Conservation (phyloP, 2,329 filamentous ascomycete genomes). For the Calonectria multiphialidica region DNA sequence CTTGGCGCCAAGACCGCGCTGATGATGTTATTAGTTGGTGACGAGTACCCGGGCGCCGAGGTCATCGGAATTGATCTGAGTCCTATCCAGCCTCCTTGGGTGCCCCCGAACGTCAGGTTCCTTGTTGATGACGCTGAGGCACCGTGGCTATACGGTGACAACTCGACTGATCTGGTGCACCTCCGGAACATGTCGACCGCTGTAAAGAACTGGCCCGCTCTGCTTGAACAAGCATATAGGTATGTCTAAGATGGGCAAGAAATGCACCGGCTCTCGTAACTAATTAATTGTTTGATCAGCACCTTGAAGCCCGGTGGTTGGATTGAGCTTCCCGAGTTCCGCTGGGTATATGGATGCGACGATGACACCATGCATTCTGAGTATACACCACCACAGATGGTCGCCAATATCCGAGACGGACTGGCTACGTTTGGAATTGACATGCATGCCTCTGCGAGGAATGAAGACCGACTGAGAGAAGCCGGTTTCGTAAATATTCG, state of each 20-base stretch:
- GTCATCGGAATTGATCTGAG: constrained; percentile 55
- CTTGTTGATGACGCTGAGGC: constrained; percentile 52
- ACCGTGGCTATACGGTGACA: constrained; percentile 42
- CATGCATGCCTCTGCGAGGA: constrained; percentile 45
- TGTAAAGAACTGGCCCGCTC: constrained; percentile 38
- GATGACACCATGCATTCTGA: constrained; percentile 42
- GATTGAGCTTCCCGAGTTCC: constrained; percentile 56
- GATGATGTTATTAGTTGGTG: constrained; percentile 43
- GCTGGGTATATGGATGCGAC: constrained; percentile 44
- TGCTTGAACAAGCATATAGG: constrained; percentile 38
- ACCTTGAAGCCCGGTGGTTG: constrained; percentile 58
- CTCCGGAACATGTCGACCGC: constrained; percentile 52
- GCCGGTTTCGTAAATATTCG: constrained; percentile 57
- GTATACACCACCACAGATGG: constrained; percentile 44
- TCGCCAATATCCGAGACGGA: constrained; percentile 43
- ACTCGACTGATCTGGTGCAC: constrained; percentile 46
- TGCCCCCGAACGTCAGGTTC: constrained; percentile 55
- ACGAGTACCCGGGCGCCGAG: constrained; percentile 52
- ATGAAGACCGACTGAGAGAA: constrained; percentile 41
- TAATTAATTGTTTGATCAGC: constrained; percentile 9
- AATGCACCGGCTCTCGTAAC: not conserved
- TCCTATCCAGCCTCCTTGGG: constrained; percentile 55
- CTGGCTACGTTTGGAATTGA: constrained; percentile 47
- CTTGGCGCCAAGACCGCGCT: not conserved
- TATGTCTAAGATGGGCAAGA: not conserved